Conservation (phyloP, 192 early-diverging fungal species). For the Rhizoclosmatium globosum region DNA sequence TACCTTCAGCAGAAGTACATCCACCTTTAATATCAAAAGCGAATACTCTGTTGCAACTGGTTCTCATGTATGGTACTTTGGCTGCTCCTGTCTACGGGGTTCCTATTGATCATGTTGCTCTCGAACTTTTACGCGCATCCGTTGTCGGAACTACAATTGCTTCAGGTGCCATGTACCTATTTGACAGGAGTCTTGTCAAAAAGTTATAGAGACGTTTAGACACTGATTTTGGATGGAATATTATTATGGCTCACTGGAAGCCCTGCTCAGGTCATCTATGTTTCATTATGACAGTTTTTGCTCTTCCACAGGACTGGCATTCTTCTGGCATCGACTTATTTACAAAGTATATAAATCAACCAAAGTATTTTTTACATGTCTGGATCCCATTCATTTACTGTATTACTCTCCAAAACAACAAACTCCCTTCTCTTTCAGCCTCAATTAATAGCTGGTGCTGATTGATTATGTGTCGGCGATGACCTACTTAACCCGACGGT, state of each 20-base stretch:
- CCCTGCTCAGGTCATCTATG: no score
- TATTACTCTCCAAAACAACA: no score
- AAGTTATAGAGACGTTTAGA: not conserved
- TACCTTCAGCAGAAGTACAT: slow-evolving; percentile 89
- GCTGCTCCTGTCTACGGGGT: slow-evolving; percentile 77
- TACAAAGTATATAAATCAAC: no score
- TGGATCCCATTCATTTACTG: no score
- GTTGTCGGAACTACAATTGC: slow-evolving; percentile 37
- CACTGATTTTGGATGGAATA: no score
- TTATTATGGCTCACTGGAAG: no score
- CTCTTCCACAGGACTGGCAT: no score
- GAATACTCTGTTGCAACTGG: slow-evolving; percentile 89
- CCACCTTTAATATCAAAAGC: slow-evolving; percentile 90
- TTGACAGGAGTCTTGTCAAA: not conserved
- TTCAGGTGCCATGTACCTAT: slow-evolving; percentile 16
- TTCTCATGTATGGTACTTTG: slow-evolving; percentile 79
- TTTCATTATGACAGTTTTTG: no score
- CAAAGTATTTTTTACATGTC: no score
- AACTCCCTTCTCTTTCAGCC: no score
- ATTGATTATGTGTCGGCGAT: not conserved
- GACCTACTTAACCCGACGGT: not conserved
- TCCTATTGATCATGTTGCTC: slow-evolving; percentile 53
- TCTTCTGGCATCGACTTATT: no score
- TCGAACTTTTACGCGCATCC: slow-evolving; percentile 72
- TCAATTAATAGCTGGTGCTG: no score